Percentiles rank a stretch among this genome's conserved stretches.
Evolutionary conservation across 2,329 filamentous ascomycete species (phyloP).

Genomic region (Monilinia fructicola): DNA sequence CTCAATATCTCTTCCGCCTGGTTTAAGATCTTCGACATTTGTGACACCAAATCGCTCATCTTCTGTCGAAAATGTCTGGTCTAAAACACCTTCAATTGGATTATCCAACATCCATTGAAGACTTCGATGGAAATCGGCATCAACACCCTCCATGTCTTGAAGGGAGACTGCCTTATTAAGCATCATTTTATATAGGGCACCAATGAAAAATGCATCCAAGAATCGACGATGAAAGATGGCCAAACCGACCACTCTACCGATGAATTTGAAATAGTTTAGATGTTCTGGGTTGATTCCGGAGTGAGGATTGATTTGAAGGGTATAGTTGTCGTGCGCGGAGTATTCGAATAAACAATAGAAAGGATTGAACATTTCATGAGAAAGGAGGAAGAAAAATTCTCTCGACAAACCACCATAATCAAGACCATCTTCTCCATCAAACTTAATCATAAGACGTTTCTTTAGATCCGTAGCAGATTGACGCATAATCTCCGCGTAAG

Average conservation of each 20-base stretch:
- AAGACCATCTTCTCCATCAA: constrained; percentile 95
- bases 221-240: constrained; percentile 98
- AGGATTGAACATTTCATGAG: constrained; percentile 99
- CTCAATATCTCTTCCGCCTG: constrained; percentile 84
- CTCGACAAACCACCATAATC: constrained; percentile 96
- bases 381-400: constrained; percentile 99
- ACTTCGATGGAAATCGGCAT: constrained; percentile 95
- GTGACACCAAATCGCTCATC: constrained; percentile 96
- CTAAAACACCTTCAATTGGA: constrained; percentile 90
- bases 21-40: constrained; percentile 90
- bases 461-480: constrained; percentile 95
- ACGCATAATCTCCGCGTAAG: constrained; percentile 96
- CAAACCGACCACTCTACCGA: constrained; percentile 91
- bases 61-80: constrained; percentile 95
- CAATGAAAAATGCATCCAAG: constrained; percentile 98
- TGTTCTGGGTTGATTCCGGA: constrained; percentile 99
- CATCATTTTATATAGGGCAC: constrained; percentile 99
- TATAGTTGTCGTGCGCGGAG: constrained; percentile 99
- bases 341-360: constrained; percentile 99
- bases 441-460: constrained; percentile 99
- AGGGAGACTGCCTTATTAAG: constrained; percentile 87
- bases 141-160: constrained; percentile 97
- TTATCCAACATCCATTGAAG: constrained; percentile 98
- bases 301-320: constrained; percentile 98
- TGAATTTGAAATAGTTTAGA: constrained; percentile 99